These are phyloP conservation scores for Theileria luwenshuni DNA, from an alignment of 169 alveolate genomes.

Conservation along the genomic window DNA sequence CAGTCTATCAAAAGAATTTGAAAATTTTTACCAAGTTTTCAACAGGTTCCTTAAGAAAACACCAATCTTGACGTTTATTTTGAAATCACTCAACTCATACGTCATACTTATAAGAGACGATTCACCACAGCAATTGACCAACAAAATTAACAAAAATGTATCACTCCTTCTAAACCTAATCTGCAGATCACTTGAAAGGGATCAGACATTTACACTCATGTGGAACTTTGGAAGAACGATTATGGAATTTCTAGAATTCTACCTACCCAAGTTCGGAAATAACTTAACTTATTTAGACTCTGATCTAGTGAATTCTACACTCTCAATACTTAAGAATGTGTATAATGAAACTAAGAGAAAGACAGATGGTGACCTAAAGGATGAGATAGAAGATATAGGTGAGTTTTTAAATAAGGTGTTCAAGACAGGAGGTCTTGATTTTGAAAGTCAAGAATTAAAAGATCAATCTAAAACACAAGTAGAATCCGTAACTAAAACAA, in stretches of 20 bases:
- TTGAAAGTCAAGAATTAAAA: not conserved
- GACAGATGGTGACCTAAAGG: not conserved
- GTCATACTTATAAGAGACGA: not conserved
- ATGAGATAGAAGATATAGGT: not conserved
- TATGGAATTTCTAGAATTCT: not conserved
- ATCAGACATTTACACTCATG: not conserved
- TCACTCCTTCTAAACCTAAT: slow-evolving; percentile 4
- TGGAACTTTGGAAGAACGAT: slow-evolving; percentile 1
- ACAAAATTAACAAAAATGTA: slow-evolving; percentile 12
- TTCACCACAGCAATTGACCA: not conserved
- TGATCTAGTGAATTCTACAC: not conserved
- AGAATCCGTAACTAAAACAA: not conserved
- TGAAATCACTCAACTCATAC: slow-evolving; percentile 15
- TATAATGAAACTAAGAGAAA: not conserved
- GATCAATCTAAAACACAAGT: not conserved
- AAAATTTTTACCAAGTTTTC: not conserved
- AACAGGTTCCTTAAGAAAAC: not conserved
- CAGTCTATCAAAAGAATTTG: not conserved
- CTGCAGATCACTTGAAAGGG: not conserved
- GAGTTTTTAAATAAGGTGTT: not conserved
- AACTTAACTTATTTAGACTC: not conserved
- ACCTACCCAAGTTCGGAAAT: not conserved
- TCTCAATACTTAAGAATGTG: not conserved
- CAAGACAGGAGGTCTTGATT: not conserved
- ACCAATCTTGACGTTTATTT: not conserved